Evolutionary conservation across 129 eudicot species (phyloP), one percentile per base, ranked within the genome.

Genomic region (Escallonia herrerae): DNA sequence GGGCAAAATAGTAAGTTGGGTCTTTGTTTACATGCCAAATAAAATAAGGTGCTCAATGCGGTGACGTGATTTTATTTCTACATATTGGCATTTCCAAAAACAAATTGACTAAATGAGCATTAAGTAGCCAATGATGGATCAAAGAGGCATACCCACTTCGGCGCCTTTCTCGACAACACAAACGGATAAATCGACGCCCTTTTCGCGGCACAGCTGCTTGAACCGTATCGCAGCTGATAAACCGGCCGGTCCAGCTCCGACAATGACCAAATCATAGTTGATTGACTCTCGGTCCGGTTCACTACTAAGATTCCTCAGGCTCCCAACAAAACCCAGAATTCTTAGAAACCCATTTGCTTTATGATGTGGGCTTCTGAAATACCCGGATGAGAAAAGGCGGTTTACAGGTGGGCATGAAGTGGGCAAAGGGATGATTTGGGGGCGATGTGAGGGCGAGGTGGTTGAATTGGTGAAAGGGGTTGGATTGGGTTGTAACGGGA

Each of bases 191-290:
- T 91, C 94, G 33, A 82, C 86, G 59, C 76, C 87, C 40, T 80
- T 85, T 46, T 87, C 84, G 4, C 56, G 62, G 58, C 96, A 88
- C 74, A 93, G 45, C 39, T 93, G 98, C 79, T 93, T 93, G 81
- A 93, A 86, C 70, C 83, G 76, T 38, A 93, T 93, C 2, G 98
- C 95, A 2, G 98, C 95, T 5, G 98, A 88, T 69, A 93, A 72
- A 2, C 98, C 98, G 47, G 96, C 95, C 3, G 98, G 98, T 15
- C 98, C 98, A 41, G 87, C 98, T 43, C 98, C 98, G 40, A 93
- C 87, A 49, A 93, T 81, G 47, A 93, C 95, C 14, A 93, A 96
- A 40, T 93, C 98, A 52, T 93, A 93, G 8, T 83, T 68, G 77
- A 93, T 79, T 39, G 71, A 67, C 64, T 93, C 98, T 43, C 96